Percentiles rank a stretch among this genome's conserved stretches.
Conservation (phyloP, 2,329 filamentous ascomycete species). For the Neopestalotiopsis rosae region DNA sequence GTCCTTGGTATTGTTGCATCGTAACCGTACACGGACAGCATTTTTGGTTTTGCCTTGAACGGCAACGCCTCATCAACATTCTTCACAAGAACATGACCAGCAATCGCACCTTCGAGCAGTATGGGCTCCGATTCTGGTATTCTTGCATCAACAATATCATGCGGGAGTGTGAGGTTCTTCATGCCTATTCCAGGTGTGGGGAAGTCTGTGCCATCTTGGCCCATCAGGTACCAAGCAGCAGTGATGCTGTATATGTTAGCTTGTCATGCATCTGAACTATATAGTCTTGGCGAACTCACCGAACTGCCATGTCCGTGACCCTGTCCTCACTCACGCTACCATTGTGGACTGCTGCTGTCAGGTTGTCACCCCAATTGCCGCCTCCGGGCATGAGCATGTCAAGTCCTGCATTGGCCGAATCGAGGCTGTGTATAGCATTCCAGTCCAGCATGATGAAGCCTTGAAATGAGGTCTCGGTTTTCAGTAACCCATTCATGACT, state of each 20-base stretch:
- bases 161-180: constrained; percentile 62
- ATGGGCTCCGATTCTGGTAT: constrained; percentile 48
- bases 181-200: constrained; percentile 56
- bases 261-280: background rate
- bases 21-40: constrained; percentile 66
- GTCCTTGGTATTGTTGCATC: constrained; percentile 61
- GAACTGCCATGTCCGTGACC: constrained; percentile 79
- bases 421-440: constrained; percentile 67
- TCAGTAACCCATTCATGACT: constrained; percentile 71
- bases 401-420: constrained; percentile 60
- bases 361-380: constrained; percentile 66
- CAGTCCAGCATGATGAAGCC: constrained; percentile 75
- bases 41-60: constrained; percentile 57
- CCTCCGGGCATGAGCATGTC: constrained; percentile 75
- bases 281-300: constrained; percentile 44
- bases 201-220: constrained; percentile 53
- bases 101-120: constrained; percentile 59
- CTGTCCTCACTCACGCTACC: constrained; percentile 74
- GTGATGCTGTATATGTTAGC: constrained; percentile 58
- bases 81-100: constrained; percentile 78
- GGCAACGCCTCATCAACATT: constrained; percentile 70
- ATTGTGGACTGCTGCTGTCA: constrained; percentile 78
- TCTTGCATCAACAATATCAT: constrained; percentile 54
- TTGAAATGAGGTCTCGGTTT: constrained; percentile 66
- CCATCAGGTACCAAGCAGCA: constrained; percentile 63